Evolutionary conservation across 75 land plant species (phyloP).

Genomic region (Cryptomeria japonica): DNA sequence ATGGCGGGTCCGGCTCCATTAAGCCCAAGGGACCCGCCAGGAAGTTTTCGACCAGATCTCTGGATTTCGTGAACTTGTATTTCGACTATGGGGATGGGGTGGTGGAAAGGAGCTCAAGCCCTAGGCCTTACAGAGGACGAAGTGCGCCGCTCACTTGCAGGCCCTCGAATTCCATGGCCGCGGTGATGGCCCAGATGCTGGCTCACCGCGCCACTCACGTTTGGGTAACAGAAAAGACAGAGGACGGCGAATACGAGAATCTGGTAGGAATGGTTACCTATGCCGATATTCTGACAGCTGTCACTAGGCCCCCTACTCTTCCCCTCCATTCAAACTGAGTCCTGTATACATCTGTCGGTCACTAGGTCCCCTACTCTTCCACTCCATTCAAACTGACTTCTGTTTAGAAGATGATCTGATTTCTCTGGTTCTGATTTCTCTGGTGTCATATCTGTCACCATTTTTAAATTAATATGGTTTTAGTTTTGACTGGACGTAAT

Average conservation of each 20-base stretch:
- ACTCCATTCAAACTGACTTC: too few relatives aligned
- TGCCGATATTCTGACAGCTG: slow-evolving; percentile 64
- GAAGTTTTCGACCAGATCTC: not conserved
- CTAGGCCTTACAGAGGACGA: slow-evolving; percentile 46
- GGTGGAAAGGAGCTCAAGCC: slow-evolving; percentile 22
- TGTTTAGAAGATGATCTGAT: too few relatives aligned
- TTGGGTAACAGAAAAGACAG: slow-evolving; percentile 55
- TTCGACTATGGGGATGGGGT: not conserved
- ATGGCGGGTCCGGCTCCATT: not conserved
- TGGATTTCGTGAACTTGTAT: slow-evolving; percentile 1
- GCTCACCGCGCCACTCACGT: slow-evolving; percentile 83
- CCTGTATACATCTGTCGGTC: slow-evolving; percentile 43
- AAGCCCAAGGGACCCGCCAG: slow-evolving; percentile 10
- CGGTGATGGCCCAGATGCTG: slow-evolving; percentile 92
- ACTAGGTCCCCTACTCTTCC: slow-evolving; percentile 28
- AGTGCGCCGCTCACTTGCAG: slow-evolving; percentile 71
- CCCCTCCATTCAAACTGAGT: not conserved
- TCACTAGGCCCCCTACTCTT: slow-evolving; percentile 34
- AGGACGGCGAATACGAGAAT: slow-evolving; percentile 51
- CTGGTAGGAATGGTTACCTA: slow-evolving; percentile 81
- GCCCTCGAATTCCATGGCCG: slow-evolving; percentile 73
- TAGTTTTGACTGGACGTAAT: too few relatives aligned
- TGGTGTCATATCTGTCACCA: too few relatives aligned
- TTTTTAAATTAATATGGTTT: too few relatives aligned
- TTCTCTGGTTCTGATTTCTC: too few relatives aligned